Evolutionary conservation across 1,139 yeast genomes (phyloP), one percentile per base, ranked within the genome.

Genomic region (Taphrina sp.): DNA sequence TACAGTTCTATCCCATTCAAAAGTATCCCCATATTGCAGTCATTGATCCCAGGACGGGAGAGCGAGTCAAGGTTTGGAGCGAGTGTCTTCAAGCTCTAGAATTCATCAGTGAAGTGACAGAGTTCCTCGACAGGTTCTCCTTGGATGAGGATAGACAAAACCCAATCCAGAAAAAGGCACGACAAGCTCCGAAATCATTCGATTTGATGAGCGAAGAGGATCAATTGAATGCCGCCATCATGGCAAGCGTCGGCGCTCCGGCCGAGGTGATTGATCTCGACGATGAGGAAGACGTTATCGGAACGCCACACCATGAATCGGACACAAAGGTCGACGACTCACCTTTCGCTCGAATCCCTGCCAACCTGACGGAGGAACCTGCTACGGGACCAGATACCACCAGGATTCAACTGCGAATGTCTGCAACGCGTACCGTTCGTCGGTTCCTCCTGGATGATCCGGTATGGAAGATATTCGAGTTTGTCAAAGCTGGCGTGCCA

Each of bases 11-110:
- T 66, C 82, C 85, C 2, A 74, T 82, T 52, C 69, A 75, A n/a
- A 78, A 77, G 24, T 83, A 74, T 65, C 99, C 99, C 1, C 96
- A 92, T 67, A 81, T 94, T 39, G 88, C 96, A 1, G 86, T 94
- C 39, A 69, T 94, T 56, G 99, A 94, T 67, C 96, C 98, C 1
- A 80, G 90, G 67, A 92, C 98, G 0, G 97, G 97, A 12, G 98
- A 92, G 69, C 76, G 95, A 59, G 78, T 88, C 57, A 77, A 78
- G 62, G 75, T 75, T 59, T 90, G 96, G 95, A 77, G 77, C 47
- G 81, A 80, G 12, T 19, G 46, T 1, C 16, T 57, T 14, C 34
- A 54, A 3, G 43, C 54, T 17, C 26, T 54, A 12, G 57, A 51
- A 10, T 52, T 53, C 31, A 28, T 58, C 26, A 71, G 38, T 10